These are phyloP conservation scores for Adansonia digitata DNA, from an alignment of 345 rosid genomes.

Conservation along the genomic window DNA sequence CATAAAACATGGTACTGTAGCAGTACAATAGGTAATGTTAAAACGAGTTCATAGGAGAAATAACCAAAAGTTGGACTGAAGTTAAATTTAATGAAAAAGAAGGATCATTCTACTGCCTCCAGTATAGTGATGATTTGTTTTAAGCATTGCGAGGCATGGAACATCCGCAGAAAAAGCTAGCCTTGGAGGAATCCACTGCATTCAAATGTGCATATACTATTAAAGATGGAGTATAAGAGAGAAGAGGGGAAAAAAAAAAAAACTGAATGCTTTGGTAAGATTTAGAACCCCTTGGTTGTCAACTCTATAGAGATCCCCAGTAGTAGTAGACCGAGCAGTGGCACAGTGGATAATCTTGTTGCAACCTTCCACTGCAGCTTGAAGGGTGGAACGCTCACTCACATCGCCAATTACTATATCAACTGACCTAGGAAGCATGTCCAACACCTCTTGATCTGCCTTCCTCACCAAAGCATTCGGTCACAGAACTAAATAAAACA, in stretches of 20 bases:
- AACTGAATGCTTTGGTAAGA: conserved; percentile 90
- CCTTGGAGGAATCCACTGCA: neutral
- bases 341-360: conserved; percentile 89
- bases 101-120: neutral
- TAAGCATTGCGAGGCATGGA: neutral
- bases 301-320: conserved; percentile 83
- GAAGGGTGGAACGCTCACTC: conserved; percentile 70
- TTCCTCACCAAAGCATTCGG: conserved; percentile 71
- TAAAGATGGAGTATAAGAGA: neutral
- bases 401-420: conserved; percentile 82
- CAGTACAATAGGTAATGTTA: neutral
- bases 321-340: conserved; percentile 84
- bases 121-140: neutral
- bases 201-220: neutral
- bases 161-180: neutral
- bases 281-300: conserved; percentile 90
- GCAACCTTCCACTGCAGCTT: conserved; percentile 75
- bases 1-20: neutral
- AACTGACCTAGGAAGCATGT: conserved; percentile 84
- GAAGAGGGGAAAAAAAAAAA: conserved; percentile 17
- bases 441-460: conserved; percentile 59
- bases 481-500: conserved; percentile 1
- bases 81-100: neutral
- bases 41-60: neutral
- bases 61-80: neutral